phyloP scores from a whole-genome alignment of 148 eudicot species.

The Rhododendron williamsianum region DNA sequence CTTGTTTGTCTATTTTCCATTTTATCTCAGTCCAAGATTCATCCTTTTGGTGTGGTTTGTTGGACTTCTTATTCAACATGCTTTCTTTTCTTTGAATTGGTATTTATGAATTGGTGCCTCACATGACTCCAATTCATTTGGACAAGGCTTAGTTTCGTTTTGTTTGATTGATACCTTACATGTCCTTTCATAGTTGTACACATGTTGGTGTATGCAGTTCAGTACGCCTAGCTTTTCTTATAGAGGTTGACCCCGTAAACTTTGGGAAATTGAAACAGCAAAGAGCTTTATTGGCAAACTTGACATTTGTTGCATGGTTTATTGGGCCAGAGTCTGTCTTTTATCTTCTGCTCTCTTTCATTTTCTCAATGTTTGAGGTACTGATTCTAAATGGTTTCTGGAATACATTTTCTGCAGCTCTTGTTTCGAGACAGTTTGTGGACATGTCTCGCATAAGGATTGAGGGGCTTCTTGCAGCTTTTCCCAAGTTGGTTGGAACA shows the following conservation, averaged over 20 bases:
- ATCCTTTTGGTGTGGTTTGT: background rate
- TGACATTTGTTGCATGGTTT: background rate
- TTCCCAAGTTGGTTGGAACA: conserved; percentile 91
- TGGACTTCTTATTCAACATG: background rate
- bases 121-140: background rate
- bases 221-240: background rate
- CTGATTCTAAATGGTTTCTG: background rate
- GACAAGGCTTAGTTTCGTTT: background rate
- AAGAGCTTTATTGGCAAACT: background rate
- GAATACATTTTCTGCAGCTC: conserved; percentile 41
- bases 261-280: background rate
- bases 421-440: conserved; percentile 91
- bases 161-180: background rate
- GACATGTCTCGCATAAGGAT: conserved; percentile 91
- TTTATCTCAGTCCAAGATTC: background rate
- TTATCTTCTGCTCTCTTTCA: background rate
- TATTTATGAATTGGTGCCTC: background rate
- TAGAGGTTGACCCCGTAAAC: background rate
- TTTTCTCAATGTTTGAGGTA: background rate
- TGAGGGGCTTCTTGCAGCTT: conserved; percentile 95
- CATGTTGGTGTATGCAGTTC: background rate
- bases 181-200: background rate
- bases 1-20: background rate
- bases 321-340: background rate
- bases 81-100: background rate